Evolutionary conservation across 495 filamentous ascomycete genomes (phyloP).

Genomic region (Barbatosphaeria neglecta): DNA sequence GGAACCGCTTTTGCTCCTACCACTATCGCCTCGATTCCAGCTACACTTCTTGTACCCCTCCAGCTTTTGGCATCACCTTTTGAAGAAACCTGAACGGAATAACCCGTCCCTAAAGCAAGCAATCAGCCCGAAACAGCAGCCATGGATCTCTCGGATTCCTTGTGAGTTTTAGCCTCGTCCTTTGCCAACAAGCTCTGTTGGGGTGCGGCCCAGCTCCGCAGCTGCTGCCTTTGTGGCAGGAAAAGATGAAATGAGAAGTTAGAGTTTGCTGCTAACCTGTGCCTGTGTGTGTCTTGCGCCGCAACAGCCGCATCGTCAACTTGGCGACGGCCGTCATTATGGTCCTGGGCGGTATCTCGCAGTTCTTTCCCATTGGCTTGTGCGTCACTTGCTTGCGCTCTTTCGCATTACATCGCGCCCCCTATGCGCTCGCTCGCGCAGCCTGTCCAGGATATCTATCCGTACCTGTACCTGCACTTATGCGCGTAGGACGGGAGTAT

Average conservation of each 20-base stretch:
- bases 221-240: no score
- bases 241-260: neutral
- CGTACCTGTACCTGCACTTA: neutral
- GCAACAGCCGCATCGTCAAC: conserved; percentile 78
- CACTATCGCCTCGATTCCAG: no score
- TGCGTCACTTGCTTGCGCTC: conserved; percentile 30
- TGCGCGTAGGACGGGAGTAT: no score
- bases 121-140: neutral
- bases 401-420: no score
- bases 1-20: no score
- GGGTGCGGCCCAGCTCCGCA: no score
- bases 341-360: conserved; percentile 78
- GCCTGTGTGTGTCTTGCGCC: conserved; percentile 3
- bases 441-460: no score
- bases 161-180: conserved; percentile 19
- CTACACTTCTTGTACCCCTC: no score
- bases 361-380: conserved; percentile 61
- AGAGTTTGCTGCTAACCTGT: conserved; percentile 5
- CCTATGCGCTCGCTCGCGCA: no score
- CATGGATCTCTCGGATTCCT: conserved; percentile 37
- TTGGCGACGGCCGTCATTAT: conserved; percentile 77
- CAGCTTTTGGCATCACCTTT: no score
- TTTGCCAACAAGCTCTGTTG: no score
- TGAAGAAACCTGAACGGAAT: neutral
- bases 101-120: neutral